Base-by-base conservation (phyloP, 352 stramenopile species). In the Aphanomyces invadans region DNA sequence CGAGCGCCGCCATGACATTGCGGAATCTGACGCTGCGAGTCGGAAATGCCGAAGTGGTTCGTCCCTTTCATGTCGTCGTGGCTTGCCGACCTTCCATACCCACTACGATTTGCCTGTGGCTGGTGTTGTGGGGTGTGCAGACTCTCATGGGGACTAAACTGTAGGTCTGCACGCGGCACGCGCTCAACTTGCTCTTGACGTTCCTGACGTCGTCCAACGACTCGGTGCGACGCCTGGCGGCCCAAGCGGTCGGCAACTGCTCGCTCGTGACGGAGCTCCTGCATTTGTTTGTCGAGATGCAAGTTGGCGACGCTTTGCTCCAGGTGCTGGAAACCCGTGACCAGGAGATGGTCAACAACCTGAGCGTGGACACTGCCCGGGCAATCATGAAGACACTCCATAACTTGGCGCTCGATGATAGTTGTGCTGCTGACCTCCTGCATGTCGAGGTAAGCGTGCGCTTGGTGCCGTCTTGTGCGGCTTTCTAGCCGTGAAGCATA, bases 181-280 rank as follows among this genome's bases (percentile, higher is more conserved):
- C 76, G 3, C 63, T 92, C 46, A 70, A 77, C 7, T 71, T 92
- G 32, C 44, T 90, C 15, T 75, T 90, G 38, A 29, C 54, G 1
- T 90, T 88, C 23, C 80, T 78, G 3, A 75, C 83, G 32, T 76
- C 68, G 12, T 74, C 80, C 0, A 71, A 90, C n/a, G 70, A 71
- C 0, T 70, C 86, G 0, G 82, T 89, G 3, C 70, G 72, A 10
- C 82, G 86, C 33, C 90, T 90, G 61, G 79, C 78, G 0, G 75
- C 86, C 15, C 75, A 90, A 61, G 79, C 79, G 15, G 53, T 90
- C 0, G 84, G 77, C 0, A 92, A 92, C 52, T 92, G 84, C 70
- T 92, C 84, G 1, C 71, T 87, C 4, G 76, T 92, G 33, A 83
- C 72, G 0, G 84, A 92, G 66, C 88, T 82, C 1, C 62, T 90